phyloP scores from a whole-genome alignment of 345 rosid species.

The Alliaria petiolata region DNA sequence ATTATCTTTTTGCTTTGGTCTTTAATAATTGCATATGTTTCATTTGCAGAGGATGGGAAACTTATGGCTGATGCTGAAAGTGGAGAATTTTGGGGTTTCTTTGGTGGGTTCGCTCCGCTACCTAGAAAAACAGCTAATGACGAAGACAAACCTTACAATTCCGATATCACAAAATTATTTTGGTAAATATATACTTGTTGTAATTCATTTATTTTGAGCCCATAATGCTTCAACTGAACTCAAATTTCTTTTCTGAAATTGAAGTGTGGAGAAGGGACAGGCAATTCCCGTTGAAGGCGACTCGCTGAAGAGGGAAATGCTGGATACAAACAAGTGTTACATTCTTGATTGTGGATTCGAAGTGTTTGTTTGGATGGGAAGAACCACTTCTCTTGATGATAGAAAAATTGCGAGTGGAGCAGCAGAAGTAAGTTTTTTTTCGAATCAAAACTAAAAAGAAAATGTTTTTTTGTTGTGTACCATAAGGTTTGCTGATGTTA shows the following conservation, averaged over 20 bases:
- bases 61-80: conserved; percentile 98
- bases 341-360: conserved; percentile 38
- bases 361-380: conserved; percentile 42
- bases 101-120: conserved; percentile 98
- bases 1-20: conserved; percentile 2
- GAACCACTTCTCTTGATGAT: conserved; percentile 38
- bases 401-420: conserved; percentile 38
- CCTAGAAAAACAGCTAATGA: conserved; percentile 66
- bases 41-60: conserved; percentile 82
- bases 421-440: conserved; percentile 29
- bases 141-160: conserved; percentile 46
- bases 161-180: conserved; percentile 49
- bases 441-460: neutral
- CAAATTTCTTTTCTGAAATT: conserved; percentile 19
- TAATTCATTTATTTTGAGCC: neutral
- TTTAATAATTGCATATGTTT: conserved; percentile 21
- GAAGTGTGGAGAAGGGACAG: conserved; percentile 83
- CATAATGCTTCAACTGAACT: conserved; percentile 17
- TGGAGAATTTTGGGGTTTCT: conserved; percentile 96
- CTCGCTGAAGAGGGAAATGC: conserved; percentile 69
- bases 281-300: conserved; percentile 65
- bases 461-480: neutral
- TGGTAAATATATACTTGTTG: conserved; percentile 42
- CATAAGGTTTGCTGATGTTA: conserved; percentile 22
- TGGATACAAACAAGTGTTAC: conserved; percentile 69